Evolutionary conservation across 2,329 filamentous ascomycete species (phyloP).

Genomic region (Botrytis porri): DNA sequence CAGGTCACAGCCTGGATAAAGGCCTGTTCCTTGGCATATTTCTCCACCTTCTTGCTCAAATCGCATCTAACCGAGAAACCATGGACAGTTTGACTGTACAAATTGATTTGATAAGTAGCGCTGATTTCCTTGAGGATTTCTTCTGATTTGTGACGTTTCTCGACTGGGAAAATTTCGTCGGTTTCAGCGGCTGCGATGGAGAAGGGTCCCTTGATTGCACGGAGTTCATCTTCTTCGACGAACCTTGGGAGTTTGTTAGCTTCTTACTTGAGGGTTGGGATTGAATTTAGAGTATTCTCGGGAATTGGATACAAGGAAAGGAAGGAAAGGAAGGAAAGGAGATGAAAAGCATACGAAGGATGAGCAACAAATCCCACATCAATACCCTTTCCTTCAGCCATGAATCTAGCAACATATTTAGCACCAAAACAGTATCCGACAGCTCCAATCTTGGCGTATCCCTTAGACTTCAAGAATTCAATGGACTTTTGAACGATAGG

Average conservation of each 20-base stretch:
- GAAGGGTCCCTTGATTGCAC: constrained; percentile 62
- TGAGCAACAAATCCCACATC: constrained; percentile 73
- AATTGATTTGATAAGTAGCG: constrained; percentile 64
- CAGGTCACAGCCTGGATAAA: constrained; percentile 74
- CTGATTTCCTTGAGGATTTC: constrained; percentile 56
- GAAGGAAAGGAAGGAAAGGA: neutral
- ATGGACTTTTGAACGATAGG: constrained; percentile 49
- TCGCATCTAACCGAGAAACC: constrained; percentile 72
- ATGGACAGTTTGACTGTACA: constrained; percentile 69
- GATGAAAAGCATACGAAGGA: constrained; percentile 49
- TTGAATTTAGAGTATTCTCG: neutral
- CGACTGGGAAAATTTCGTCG: constrained; percentile 61
- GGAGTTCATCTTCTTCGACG: constrained; percentile 64
- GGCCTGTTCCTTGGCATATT: constrained; percentile 76
- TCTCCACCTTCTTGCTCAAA: constrained; percentile 51
- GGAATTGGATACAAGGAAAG: neutral
- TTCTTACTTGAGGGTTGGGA: neutral
- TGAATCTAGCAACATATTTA: constrained; percentile 71
- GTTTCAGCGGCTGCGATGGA: constrained; percentile 58
- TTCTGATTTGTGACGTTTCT: constrained; percentile 64
- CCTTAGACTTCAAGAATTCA: constrained; percentile 56
- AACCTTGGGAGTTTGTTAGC: constrained; percentile 44
- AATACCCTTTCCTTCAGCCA: constrained; percentile 54
- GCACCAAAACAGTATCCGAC: constrained; percentile 73
- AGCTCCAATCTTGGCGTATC: constrained; percentile 58